Evolutionary conservation across 768 basidiomycete genomes (phyloP).

Genomic region (Pulveroboletus sp.): DNA sequence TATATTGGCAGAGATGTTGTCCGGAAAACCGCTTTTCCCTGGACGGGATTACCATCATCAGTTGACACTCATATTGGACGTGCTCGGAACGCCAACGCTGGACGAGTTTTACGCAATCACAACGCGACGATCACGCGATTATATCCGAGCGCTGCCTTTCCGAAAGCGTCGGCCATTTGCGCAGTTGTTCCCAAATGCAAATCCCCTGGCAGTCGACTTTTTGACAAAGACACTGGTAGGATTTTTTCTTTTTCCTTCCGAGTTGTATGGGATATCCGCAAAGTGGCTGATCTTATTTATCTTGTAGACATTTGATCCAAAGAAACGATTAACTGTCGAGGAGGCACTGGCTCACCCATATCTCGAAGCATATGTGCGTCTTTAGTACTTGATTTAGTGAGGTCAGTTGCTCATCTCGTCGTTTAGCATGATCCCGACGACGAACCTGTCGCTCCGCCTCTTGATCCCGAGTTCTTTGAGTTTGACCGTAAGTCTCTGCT

Average conservation of each 20-base stretch:
- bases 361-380: conserved; percentile 80
- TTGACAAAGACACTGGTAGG: conserved; percentile 78
- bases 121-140: conserved; percentile 86
- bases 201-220: conserved; percentile 68
- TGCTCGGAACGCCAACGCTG: conserved; percentile 92
- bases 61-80: conserved; percentile 90
- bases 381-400: background rate
- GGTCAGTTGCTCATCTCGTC: conserved; percentile 2
- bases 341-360: conserved; percentile 94
- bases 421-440: conserved; percentile 89
- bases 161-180: conserved; percentile 80
- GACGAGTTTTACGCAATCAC: conserved; percentile 99
- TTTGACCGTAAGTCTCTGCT: conserved; percentile 70
- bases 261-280: too few relatives aligned
- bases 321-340: conserved; percentile 93
- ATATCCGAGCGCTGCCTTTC: conserved; percentile 93
- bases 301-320: conserved; percentile 88
- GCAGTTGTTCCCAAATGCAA: conserved; percentile 87
- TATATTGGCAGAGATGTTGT: conserved; percentile 95
- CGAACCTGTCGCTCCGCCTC: conserved; percentile 92
- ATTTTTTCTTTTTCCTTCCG: background rate
- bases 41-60: conserved; percentile 97
- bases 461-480: conserved; percentile 95
- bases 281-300: background rate
- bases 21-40: conserved; percentile 93